phyloP scores from a whole-genome alignment of 2,329 filamentous ascomycete species.

The Huntiella bhutanensis region DNA sequence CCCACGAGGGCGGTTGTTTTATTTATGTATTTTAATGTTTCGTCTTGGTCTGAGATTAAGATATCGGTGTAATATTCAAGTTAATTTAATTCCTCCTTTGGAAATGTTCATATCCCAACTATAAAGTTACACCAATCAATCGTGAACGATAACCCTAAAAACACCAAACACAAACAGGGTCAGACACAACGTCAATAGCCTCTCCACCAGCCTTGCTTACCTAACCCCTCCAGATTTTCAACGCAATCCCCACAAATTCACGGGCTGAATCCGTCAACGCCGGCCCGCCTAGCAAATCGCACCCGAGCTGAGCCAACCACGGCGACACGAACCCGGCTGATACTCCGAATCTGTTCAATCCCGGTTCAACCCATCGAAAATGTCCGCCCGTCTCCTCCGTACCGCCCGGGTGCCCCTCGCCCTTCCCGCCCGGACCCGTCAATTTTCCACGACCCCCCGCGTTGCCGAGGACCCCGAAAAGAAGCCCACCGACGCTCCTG shows the following conservation, averaged over 20 bases:
- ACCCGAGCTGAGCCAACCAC: not conserved
- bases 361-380: not conserved
- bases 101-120: too few relatives aligned
- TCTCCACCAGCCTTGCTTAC: slow-evolving; percentile 7
- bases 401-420: slow-evolving; percentile 10
- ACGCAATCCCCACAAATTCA: not conserved
- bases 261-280: not conserved
- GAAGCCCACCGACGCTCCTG: slow-evolving; percentile 9
- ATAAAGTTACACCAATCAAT: too few relatives aligned
- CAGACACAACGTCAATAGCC: not conserved
- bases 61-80: not conserved
- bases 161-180: too few relatives aligned
- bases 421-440: slow-evolving; percentile 1
- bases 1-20: not conserved
- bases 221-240: slow-evolving; percentile 11
- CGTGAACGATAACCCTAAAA: too few relatives aligned
- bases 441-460: slow-evolving; percentile 21
- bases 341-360: not conserved
- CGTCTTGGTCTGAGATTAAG: not conserved
- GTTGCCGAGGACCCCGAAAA: slow-evolving; percentile 17
- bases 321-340: not conserved
- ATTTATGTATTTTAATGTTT: slow-evolving; percentile 1
- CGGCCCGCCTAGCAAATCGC: not conserved
- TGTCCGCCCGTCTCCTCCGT: slow-evolving; percentile 11
- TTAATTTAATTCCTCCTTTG: too few relatives aligned